Conservation (phyloP, 306 rosid species). For the Dalbergia oliveri region DNA sequence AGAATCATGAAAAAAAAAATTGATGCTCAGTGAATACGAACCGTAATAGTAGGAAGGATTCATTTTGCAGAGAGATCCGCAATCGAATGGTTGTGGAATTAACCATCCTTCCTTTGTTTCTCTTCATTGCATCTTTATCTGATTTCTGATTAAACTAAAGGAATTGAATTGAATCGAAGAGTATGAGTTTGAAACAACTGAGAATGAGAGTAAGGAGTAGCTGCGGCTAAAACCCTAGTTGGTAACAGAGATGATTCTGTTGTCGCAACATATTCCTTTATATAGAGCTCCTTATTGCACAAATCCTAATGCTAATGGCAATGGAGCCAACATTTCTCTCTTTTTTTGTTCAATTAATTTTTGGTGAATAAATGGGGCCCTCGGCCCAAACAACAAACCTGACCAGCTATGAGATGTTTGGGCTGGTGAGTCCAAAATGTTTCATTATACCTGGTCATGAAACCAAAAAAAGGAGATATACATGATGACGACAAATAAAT, state of each 20-base stretch:
- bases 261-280: background rate
- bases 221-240: constrained; percentile 18
- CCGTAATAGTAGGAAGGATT: constrained; percentile 56
- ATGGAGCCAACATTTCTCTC: no score
- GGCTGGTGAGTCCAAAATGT: no score
- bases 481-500: no score
- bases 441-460: no score
- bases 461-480: no score
- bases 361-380: no score
- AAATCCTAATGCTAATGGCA: background rate
- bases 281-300: background rate
- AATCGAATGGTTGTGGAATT: constrained; percentile 56
- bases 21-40: constrained; percentile 99
- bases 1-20: background rate
- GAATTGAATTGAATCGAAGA: background rate
- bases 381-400: no score
- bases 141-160: background rate
- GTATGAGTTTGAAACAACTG: background rate
- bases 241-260: background rate
- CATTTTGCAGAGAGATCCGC: constrained; percentile 67
- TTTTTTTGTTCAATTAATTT: no score
- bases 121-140: constrained; percentile 65
- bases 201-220: no score
- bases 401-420: no score
- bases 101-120: constrained; percentile 36